phyloP scores from a whole-genome alignment of 768 basidiomycete species.

The Hortiboletus campestris region DNA sequence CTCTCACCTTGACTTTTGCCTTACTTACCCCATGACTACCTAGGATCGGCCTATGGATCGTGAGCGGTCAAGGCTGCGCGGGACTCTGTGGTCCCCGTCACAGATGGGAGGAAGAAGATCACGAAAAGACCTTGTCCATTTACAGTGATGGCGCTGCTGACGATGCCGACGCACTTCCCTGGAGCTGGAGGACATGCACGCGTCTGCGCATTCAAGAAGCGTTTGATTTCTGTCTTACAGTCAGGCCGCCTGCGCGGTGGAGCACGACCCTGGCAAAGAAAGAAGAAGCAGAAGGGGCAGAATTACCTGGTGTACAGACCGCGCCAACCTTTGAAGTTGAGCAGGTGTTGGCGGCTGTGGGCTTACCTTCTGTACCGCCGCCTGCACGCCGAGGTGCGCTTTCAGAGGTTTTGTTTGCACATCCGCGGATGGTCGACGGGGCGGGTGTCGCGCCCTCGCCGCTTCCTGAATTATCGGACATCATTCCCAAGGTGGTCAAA shows the following conservation, averaged over 20 bases:
- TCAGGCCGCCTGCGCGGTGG: slow-evolving; percentile 37
- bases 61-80: slow-evolving; percentile 73
- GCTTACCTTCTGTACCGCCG: slow-evolving; percentile 45
- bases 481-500: slow-evolving; percentile 48
- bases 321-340: slow-evolving; percentile 47
- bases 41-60: slow-evolving; percentile 77
- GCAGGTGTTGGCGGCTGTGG: slow-evolving; percentile 59
- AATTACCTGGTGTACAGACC: slow-evolving; percentile 29
- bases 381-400: slow-evolving; percentile 59
- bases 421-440: slow-evolving; percentile 36
- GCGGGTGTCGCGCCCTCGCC: slow-evolving; percentile 23
- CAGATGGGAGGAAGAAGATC: slow-evolving; percentile 80
- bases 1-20: neutral
- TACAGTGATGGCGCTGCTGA: slow-evolving; percentile 43
- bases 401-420: slow-evolving; percentile 62
- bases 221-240: slow-evolving; percentile 74
- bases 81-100: slow-evolving; percentile 84
- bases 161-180: slow-evolving; percentile 56
- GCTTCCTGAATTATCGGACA: slow-evolving; percentile 33
- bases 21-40: neutral
- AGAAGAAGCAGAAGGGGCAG: slow-evolving; percentile 23
- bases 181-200: slow-evolving; percentile 78
- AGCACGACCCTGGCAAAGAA: slow-evolving; percentile 33
- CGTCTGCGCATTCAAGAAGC: slow-evolving; percentile 71
- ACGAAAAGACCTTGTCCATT: slow-evolving; percentile 54